Conservation (phyloP, 2,329 filamentous ascomycete species). For the Alternaria sp. region DNA sequence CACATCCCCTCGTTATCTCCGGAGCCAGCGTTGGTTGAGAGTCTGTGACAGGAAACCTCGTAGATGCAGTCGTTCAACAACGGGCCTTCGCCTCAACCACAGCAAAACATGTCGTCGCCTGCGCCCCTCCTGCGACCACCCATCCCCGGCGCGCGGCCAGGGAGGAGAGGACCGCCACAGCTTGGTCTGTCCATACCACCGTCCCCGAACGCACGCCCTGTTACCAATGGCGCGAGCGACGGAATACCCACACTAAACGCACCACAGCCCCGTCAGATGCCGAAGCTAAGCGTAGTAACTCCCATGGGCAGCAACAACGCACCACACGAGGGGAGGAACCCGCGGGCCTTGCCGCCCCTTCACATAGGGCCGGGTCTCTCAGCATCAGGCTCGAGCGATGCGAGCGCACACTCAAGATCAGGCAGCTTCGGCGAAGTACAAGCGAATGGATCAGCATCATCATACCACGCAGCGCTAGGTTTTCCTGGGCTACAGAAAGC, state of each 20-base stretch:
- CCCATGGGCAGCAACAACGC: constrained; percentile 82
- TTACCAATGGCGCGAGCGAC: constrained; percentile 68
- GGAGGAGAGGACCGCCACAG: constrained; percentile 73
- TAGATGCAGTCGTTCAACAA: constrained; percentile 41
- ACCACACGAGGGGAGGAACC: constrained; percentile 72
- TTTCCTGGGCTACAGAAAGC: constrained; percentile 76
- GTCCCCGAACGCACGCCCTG: constrained; percentile 82
- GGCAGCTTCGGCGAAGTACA: constrained; percentile 86
- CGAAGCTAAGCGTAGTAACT: constrained; percentile 85
- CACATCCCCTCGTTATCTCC: constrained; percentile 25
- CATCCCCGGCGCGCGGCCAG: constrained; percentile 71
- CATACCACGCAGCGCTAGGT: constrained; percentile 78
- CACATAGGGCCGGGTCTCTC: constrained; percentile 64
- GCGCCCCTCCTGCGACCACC: constrained; percentile 85
- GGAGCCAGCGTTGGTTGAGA: constrained; percentile 14
- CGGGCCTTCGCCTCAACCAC: constrained; percentile 32
- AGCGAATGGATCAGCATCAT: constrained; percentile 85
- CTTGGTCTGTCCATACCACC: constrained; percentile 90
- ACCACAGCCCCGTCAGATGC: constrained; percentile 68
- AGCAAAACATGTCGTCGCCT: constrained; percentile 73
- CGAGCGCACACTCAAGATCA: constrained; percentile 81
- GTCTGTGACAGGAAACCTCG: constrained; percentile 13
- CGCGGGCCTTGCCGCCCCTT: constrained; percentile 63
- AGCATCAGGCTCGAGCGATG: constrained; percentile 80
- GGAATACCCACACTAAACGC: constrained; percentile 39